Conservation (phyloP, 139 green algal species). For the Micractinium sp. region DNA sequence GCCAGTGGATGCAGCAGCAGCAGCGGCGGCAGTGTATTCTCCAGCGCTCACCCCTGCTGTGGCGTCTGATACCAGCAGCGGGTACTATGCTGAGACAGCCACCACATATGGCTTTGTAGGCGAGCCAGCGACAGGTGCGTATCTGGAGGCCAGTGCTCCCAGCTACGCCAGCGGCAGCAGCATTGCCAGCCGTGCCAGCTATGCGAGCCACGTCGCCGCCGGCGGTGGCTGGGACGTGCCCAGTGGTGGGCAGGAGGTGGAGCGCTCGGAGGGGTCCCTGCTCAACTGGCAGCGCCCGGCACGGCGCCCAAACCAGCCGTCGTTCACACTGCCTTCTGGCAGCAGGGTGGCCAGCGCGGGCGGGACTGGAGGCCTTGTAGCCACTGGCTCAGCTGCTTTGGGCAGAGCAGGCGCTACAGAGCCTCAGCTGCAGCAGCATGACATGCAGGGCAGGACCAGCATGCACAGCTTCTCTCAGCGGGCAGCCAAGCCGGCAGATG, state of each 20-base stretch:
- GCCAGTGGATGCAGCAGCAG: no score
- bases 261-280: slow-evolving; percentile 21
- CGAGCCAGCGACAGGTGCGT: not conserved
- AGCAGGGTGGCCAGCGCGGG: not conserved
- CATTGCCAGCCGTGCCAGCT: not conserved
- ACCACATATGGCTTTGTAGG: no score
- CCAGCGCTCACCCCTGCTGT: no score
- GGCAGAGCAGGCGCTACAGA: not conserved
- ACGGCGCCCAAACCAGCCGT: not conserved
- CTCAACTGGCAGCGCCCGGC: slow-evolving; percentile 25
- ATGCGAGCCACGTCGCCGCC: not conserved
- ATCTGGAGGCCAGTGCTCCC: not conserved
- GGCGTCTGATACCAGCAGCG: no score
- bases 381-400: no score
- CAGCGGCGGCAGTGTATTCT: no score
- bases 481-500: not conserved
- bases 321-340: not conserved
- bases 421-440: not conserved
- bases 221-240: not conserved
- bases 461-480: not conserved
- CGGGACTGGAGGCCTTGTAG: no score
- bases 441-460: not conserved
- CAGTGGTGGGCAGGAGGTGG: not conserved
- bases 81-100: no score
- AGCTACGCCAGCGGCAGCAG: not conserved